These are phyloP conservation scores for Corchorus olitorius DNA, from an alignment of 345 rosid genomes.

Conservation along the genomic window DNA sequence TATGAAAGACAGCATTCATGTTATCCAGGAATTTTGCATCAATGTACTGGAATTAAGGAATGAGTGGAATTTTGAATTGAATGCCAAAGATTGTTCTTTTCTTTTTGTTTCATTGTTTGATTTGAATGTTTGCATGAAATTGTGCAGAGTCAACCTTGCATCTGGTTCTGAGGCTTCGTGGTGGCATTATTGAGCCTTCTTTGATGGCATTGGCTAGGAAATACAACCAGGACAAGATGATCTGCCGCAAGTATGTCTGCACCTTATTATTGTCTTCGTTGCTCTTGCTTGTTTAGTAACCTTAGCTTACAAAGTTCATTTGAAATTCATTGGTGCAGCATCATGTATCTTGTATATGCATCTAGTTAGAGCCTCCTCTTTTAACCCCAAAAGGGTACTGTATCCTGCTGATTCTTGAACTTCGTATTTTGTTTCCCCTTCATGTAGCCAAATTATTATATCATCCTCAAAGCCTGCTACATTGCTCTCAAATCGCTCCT, in stretches of 20 bases:
- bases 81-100: not conserved
- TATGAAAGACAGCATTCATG: not conserved
- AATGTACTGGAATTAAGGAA: not conserved
- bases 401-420: not conserved
- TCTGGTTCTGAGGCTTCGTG: constrained; percentile 76
- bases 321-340: not conserved
- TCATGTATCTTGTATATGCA: not conserved
- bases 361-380: not conserved
- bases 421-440: not conserved
- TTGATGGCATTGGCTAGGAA: constrained; percentile 75
- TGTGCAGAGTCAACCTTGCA: constrained; percentile 66
- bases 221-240: constrained; percentile 73
- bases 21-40: not conserved
- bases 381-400: not conserved
- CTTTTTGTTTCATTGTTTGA: not conserved
- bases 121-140: constrained; percentile 11
- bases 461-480: not conserved
- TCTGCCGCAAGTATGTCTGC: constrained; percentile 71
- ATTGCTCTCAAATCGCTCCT: not conserved
- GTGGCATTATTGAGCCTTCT: constrained; percentile 76
- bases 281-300: not conserved
- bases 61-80: not conserved
- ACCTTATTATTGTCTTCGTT: not conserved
- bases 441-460: not conserved
- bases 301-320: not conserved